Percentiles rank a stretch among this genome's conserved stretches.
These are phyloP conservation scores for Candida sanyiensis DNA, from an alignment of 805 yeast genomes.

Conservation along the genomic window DNA sequence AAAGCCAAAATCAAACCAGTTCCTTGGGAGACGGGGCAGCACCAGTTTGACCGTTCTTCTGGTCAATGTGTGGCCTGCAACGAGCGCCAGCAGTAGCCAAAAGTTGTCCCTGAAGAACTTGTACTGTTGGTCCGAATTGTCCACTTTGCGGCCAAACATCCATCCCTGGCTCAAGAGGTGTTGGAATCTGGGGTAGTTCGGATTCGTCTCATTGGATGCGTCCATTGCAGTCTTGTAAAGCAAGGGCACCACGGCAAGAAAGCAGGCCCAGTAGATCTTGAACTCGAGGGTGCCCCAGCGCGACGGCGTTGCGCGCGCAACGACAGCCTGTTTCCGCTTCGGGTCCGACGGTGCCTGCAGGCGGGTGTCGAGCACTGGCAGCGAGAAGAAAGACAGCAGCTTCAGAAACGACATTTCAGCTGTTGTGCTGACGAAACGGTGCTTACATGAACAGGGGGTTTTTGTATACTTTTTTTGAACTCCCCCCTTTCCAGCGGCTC, in stretches of 20 bases:
- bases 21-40: slow-evolving; percentile 32
- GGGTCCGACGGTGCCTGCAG: slow-evolving; percentile 30
- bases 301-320: slow-evolving; percentile 28
- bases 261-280: slow-evolving; percentile 55
- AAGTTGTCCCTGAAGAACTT: slow-evolving; percentile 81
- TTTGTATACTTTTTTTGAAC: no score
- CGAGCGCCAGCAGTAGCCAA: slow-evolving; percentile 50
- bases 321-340: slow-evolving; percentile 22
- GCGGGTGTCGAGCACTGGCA: slow-evolving; percentile 39
- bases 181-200: slow-evolving; percentile 61
- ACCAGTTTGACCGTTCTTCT: slow-evolving; percentile 34
- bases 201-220: slow-evolving; percentile 69
- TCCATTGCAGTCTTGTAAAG: slow-evolving; percentile 79
- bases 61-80: slow-evolving; percentile 46
- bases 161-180: slow-evolving; percentile 72
- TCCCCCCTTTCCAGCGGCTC: no score
- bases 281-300: slow-evolving; percentile 80
- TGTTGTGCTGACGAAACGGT: background rate
- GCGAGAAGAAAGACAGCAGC: slow-evolving; percentile 27
- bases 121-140: slow-evolving; percentile 88
- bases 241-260: slow-evolving; percentile 68
- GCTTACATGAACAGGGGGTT: slow-evolving; percentile 3
- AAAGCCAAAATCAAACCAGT: slow-evolving; percentile 65
- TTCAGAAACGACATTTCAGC: slow-evolving; percentile 9
- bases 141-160: slow-evolving; percentile 86